Conservation (phyloP, 2,329 filamentous ascomycete genomes). For the Colletotrichum eremochloae region DNA sequence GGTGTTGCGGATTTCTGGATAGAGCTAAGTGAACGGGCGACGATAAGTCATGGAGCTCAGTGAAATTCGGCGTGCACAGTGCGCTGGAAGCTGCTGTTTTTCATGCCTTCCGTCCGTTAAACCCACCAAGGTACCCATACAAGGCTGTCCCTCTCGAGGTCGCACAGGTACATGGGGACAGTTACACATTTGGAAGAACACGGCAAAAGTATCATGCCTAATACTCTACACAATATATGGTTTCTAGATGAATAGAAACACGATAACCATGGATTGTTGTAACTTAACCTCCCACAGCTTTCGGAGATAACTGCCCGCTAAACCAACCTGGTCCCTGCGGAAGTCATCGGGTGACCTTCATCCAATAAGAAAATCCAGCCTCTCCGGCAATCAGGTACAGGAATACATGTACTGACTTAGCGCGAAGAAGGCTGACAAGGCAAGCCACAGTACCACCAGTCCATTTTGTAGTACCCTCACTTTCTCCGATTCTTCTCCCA, state of each 20-base stretch:
- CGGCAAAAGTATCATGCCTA: too few species aligned
- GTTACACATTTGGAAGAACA: too few species aligned
- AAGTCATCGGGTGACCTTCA: conserved; percentile 19
- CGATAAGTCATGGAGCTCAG: background rate
- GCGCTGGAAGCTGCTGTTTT: conserved; percentile 15
- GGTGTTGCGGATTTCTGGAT: too few species aligned
- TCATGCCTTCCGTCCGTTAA: conserved; percentile 28
- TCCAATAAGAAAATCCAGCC: conserved; percentile 37
- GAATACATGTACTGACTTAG: conserved; percentile 34
- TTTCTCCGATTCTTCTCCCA: conserved; percentile 27
- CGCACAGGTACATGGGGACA: too few species aligned
- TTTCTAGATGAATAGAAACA: too few species aligned
- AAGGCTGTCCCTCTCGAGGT: too few species aligned
- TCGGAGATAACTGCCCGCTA: background rate
- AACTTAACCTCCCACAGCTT: too few species aligned
- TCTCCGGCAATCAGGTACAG: conserved; percentile 34
- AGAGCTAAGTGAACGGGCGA: background rate
- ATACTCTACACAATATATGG: too few species aligned
- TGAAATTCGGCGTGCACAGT: conserved; percentile 19
- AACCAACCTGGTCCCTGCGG: conserved; percentile 16
- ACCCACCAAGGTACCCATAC: background rate
- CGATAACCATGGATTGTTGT: too few species aligned
- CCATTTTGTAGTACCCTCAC: conserved; percentile 32
- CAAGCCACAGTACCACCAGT: conserved; percentile 21
- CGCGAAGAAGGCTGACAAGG: conserved; percentile 42